phyloP scores from a whole-genome alignment of 2,329 filamentous ascomycete genomes.

The Exophiala sp. region DNA sequence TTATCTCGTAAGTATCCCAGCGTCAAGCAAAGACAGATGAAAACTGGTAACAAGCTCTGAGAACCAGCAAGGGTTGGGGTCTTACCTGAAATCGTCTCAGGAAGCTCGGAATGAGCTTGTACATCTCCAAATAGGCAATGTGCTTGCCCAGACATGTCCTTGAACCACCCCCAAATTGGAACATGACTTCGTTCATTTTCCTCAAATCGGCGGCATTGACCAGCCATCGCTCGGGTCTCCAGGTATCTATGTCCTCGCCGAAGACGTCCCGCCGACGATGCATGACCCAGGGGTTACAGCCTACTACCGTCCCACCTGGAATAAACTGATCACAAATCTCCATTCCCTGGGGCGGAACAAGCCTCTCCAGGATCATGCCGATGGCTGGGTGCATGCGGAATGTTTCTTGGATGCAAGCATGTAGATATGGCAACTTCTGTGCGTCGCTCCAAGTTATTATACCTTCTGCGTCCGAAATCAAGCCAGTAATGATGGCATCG shows the following conservation, averaged over 20 bases:
- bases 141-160: slow-evolving; percentile 20
- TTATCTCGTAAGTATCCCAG: not conserved
- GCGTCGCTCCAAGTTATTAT: slow-evolving; percentile 27
- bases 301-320: slow-evolving; percentile 68
- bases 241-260: slow-evolving; percentile 5
- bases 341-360: slow-evolving; percentile 56
- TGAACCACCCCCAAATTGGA: not conserved
- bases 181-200: not conserved
- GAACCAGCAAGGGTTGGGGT: not conserved
- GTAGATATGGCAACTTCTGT: slow-evolving; percentile 68
- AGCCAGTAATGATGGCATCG: slow-evolving; percentile 26
- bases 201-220: not conserved
- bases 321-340: slow-evolving; percentile 66
- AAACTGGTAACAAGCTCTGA: not conserved
- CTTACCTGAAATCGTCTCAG: slow-evolving; percentile 9
- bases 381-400: slow-evolving; percentile 56
- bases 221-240: slow-evolving; percentile 13
- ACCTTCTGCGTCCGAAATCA: slow-evolving; percentile 21
- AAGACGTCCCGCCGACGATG: slow-evolving; percentile 37
- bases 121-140: slow-evolving; percentile 18
- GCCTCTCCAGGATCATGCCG: slow-evolving; percentile 11
- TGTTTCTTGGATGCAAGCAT: slow-evolving; percentile 72
- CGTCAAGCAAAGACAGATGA: not conserved
- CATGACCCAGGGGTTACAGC: slow-evolving; percentile 52
- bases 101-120: slow-evolving; percentile 23